phyloP scores from a whole-genome alignment of 306 rosid genomes.

The Vigna nakashimae region DNA sequence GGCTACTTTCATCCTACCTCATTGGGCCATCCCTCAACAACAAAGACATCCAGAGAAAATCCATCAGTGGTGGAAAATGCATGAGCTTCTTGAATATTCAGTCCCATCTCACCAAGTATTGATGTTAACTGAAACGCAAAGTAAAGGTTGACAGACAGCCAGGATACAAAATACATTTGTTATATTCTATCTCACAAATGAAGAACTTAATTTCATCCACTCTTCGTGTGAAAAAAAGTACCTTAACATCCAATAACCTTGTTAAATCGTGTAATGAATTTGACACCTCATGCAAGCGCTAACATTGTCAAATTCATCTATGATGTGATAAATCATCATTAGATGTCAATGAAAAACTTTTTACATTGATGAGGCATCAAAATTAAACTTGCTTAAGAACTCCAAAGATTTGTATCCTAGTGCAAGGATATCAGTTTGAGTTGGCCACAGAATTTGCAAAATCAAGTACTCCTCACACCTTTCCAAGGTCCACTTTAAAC shows the following conservation, averaged over 20 bases:
- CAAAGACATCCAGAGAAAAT: constrained; percentile 96
- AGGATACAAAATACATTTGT: constrained; percentile 24
- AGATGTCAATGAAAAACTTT: constrained; percentile 3
- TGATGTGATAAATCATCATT: neutral
- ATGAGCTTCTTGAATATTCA: constrained; percentile 99
- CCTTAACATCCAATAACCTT: neutral
- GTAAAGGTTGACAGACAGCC: constrained; percentile 41
- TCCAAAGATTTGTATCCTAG: constrained; percentile 32
- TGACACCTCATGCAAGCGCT: constrained; percentile 1
- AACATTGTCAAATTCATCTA: constrained; percentile 29
- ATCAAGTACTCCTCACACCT: constrained; percentile 17
- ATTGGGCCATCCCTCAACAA: constrained; percentile 88
- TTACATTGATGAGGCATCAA: constrained; percentile 9
- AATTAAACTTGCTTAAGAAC: constrained; percentile 27
- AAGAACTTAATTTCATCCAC: constrained; percentile 16
- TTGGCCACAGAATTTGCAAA: constrained; percentile 22
- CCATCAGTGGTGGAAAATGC: constrained; percentile 97
- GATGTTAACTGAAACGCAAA: constrained; percentile 79
- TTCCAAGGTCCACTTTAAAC: constrained; percentile 31
- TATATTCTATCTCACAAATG: constrained; percentile 26
- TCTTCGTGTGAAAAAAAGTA: neutral
- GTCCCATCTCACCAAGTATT: constrained; percentile 87
- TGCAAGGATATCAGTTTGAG: constrained; percentile 9
- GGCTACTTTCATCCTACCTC: constrained; percentile 68
- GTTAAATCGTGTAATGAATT: constrained; percentile 3